Evolutionary conservation across 2,329 filamentous ascomycete genomes (phyloP), one percentile per base, ranked within the genome.

Genomic region (Fusarium stilboides): DNA sequence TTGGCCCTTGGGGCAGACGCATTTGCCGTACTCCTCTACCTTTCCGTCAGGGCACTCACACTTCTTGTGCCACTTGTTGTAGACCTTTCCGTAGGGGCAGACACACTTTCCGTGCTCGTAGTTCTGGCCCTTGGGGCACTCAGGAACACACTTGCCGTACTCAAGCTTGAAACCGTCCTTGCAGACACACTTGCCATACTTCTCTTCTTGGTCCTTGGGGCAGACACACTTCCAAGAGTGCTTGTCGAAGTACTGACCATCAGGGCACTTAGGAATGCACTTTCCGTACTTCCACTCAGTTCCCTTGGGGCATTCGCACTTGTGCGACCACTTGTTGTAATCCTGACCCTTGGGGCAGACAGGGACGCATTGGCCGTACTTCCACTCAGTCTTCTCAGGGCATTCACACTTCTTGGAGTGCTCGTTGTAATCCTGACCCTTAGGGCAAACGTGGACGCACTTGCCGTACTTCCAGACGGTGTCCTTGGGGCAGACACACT

Each of bases 401-500:
- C 65, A 68, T 5, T 56, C 51, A n/a, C 65, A 68, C 17, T 42
- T 9, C 6, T 65, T 0, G 4, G 34, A 20, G 19, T 45, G 19
- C 15, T 31, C 13, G 42, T 67, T 46, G 24, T 56, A 66, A 20
- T 14, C 45, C 26, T 66, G 50, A 6, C 50, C 56, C 28, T 61
- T 53, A 4, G 58, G 58, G 31, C 62, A 65, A 19, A 33, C 33
- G 14, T 44, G 28, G 9, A 69, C 46, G 9, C 65, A 68, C 19
- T 58, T 50, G 6, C 46, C 51, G 33, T 64, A 57, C 52, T 68
- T 59, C 28, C 28, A 57, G 14, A 36, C 34, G 7, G 52, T 51
- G 1, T 65, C 65, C 43, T 57, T 62, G 17, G 67, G 59, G 63
- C 68, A 70, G 4, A 51, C 46, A 13, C 68, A 70, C 45, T 61